These are phyloP conservation scores for Teunomyces kruisii DNA, from an alignment of 805 yeast species.

Conservation along the genomic window DNA sequence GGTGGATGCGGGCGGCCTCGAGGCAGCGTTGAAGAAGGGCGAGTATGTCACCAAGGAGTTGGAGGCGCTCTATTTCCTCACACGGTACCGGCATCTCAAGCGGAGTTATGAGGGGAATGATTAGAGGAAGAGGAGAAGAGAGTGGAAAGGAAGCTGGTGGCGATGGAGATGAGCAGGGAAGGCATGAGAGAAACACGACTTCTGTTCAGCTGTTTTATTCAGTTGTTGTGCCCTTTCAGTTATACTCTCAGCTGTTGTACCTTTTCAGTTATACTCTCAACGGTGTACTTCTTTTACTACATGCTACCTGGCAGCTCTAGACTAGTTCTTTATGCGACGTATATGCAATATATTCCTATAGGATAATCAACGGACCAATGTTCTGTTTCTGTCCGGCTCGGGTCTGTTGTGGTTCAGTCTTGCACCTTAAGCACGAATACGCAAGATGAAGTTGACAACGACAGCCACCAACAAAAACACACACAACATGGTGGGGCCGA, in stretches of 20 bases:
- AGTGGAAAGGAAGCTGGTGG: background rate
- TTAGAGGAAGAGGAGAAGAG: no score
- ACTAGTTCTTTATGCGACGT: no score
- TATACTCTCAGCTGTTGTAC: no score
- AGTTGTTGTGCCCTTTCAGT: no score
- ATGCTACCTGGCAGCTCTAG: no score
- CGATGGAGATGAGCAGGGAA: no score
- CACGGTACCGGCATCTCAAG: slow-evolving; percentile 31
- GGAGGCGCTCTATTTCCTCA: slow-evolving; percentile 32
- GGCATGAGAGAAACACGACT: no score
- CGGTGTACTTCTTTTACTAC: no score
- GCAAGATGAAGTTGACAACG: slow-evolving; percentile 84
- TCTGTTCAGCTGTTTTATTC: no score
- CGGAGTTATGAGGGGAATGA: slow-evolving; percentile 30
- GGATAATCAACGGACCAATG: background rate
- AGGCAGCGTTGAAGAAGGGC: slow-evolving; percentile 28
- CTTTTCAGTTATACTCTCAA: no score
- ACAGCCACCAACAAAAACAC: slow-evolving; percentile 91
- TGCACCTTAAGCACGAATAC: slow-evolving; percentile 57
- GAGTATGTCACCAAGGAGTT: slow-evolving; percentile 29
- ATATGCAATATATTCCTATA: background rate
- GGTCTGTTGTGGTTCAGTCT: no score
- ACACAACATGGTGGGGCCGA: slow-evolving; percentile 97
- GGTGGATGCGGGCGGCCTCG: slow-evolving; percentile 15
- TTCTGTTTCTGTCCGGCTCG: no score